Base-by-base conservation (phyloP, 495 filamentous ascomycete species). In the Tuber melanosporum region DNA sequence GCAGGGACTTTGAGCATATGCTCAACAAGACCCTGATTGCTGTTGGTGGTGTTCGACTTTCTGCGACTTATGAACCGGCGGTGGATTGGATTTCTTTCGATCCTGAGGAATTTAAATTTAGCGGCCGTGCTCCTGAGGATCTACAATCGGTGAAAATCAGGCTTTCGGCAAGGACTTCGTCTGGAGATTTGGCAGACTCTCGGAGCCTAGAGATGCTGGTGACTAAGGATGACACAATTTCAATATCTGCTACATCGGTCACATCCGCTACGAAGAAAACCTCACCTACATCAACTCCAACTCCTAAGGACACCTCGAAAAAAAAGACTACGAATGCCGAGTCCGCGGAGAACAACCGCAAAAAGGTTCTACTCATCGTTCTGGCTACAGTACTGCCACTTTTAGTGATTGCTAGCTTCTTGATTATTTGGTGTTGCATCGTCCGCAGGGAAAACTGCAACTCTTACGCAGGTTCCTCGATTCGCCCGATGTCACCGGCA, bases 1-100 rank as follows among this genome's bases (percentile, higher is more conserved):
- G 93, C 6, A 80, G 89, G 70, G 84, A 87, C 43, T 94, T 97
- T 76, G 85, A 82, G 22, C 91, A 92, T 71, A 85, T 88, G 7
- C 86, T 97, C 49, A 86, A 89, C 73, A 83, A 86, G 44, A 88
- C 74, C 26, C 74, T 88, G 39, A 79, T 92, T 32, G 80, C 89
- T 19, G 85, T 85, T 42, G 85, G 87, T 15, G 86, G 89, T 75
- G 87, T 89, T 0, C 84, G 87, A 36, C 80, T 95, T 1, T 86
- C 86, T 19, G 84, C 92, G 2, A 83, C 88, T 70, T 78, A 88
- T n/a, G 86, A 84, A 32, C 77, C 86, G 3, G 84, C 89, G 2
- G 83, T 86, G 12, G 83, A 88, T 20, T 97, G 93, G 94, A 85
- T 95, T 15, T 85, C 85, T 2, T 93, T 93, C 77, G 88, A 92